Conservation (phyloP, 208 protist species). For the Crithidia mellificae region DNA sequence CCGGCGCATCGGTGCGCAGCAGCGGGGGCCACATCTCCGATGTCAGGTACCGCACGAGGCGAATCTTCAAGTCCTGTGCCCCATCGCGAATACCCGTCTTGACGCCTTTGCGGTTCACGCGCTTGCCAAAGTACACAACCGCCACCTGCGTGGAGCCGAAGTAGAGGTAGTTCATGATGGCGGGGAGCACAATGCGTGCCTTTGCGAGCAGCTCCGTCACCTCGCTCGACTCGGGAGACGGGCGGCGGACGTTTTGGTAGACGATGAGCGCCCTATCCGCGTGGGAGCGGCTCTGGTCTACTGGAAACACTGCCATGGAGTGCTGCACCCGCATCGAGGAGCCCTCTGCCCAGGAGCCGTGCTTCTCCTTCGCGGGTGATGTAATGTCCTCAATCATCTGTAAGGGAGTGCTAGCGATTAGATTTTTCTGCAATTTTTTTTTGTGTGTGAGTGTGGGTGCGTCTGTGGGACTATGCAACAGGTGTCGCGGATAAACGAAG, state of each 20-base stretch:
- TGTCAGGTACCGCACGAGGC: constrained; percentile 63
- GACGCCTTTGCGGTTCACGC: constrained; percentile 21
- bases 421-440: neutral
- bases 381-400: constrained; percentile 42
- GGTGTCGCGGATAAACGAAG: too few species aligned
- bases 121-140: constrained; percentile 71
- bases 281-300: constrained; percentile 16
- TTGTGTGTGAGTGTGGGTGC: too few species aligned
- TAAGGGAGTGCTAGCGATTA: too few species aligned
- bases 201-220: constrained; percentile 43
- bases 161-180: constrained; percentile 73
- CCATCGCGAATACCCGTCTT: constrained; percentile 49
- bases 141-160: constrained; percentile 52
- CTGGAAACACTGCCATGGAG: constrained; percentile 9
- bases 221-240: constrained; percentile 24
- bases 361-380: neutral
- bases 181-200: constrained; percentile 51
- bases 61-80: constrained; percentile 68
- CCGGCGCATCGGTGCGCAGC: constrained; percentile 64
- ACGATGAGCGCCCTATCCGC: constrained; percentile 51
- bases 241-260: constrained; percentile 51
- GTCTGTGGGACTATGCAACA: too few species aligned
- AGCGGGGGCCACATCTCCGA: constrained; percentile 69
- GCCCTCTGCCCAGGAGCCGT: constrained; percentile 10
- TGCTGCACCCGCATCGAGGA: constrained; percentile 11